Percentiles rank a stretch among this genome's conserved stretches.
Evolutionary conservation across 1,284 basidiomycete species (phyloP).

Genomic region (Hypsizygus ulmarius): DNA sequence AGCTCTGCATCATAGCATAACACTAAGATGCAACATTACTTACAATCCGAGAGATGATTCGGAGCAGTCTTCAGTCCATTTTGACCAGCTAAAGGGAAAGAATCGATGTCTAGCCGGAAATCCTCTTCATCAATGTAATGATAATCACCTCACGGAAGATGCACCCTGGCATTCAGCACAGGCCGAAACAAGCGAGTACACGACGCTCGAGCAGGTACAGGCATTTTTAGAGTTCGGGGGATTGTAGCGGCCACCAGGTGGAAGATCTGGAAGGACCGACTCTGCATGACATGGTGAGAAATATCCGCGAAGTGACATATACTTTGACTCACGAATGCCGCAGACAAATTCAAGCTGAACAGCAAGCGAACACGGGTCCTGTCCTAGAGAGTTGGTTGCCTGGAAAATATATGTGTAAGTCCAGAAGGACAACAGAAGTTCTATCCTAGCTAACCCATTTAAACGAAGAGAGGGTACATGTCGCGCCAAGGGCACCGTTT

Average conservation of each 20-base stretch:
- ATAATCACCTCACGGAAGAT: background rate
- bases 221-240: background rate
- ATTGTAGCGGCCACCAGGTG: background rate
- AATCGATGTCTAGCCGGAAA: background rate
- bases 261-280: background rate
- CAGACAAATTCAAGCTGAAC: slow-evolving; percentile 33
- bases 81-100: slow-evolving; percentile 1
- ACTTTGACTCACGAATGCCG: slow-evolving; percentile 19
- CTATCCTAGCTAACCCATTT: background rate
- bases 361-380: slow-evolving; percentile 21
- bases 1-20: too few species aligned
- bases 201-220: slow-evolving; percentile 22
- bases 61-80: background rate
- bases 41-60: too few species aligned
- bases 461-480: background rate
- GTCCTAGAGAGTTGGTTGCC: slow-evolving; percentile 20
- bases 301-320: background rate
- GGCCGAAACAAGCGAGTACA: slow-evolving; percentile 25
- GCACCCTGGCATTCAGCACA: slow-evolving; percentile 23
- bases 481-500: background rate
- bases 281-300: background rate
- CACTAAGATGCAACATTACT: too few species aligned
- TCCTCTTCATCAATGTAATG: background rate
- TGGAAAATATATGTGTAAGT: background rate
- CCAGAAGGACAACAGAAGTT: background rate